phyloP scores from a whole-genome alignment of 2,329 filamentous ascomycete genomes.

The Trichophyton equinum region DNA sequence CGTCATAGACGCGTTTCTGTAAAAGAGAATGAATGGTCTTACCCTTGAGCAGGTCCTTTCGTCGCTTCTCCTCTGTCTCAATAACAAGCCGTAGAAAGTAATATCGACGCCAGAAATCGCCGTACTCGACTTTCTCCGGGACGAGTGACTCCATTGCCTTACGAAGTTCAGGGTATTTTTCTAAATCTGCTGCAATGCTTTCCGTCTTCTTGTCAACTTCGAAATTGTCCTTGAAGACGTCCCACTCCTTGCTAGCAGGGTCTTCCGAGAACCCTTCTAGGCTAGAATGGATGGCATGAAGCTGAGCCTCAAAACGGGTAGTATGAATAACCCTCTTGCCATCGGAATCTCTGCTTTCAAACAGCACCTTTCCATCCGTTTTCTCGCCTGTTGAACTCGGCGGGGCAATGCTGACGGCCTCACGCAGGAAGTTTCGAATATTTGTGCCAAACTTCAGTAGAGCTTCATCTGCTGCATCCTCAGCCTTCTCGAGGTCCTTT shows the following conservation, averaged over 20 bases:
- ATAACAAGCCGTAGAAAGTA: constrained; percentile 90
- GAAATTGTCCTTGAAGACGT: constrained; percentile 60
- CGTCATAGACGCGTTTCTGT: background rate
- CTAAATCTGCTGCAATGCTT: constrained; percentile 66
- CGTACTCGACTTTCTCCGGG: constrained; percentile 82
- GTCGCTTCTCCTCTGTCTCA: constrained; percentile 79
- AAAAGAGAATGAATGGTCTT: constrained; percentile 12
- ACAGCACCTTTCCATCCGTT: constrained; percentile 52
- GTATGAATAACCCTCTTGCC: constrained; percentile 92
- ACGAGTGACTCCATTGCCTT: constrained; percentile 89
- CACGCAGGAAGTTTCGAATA: constrained; percentile 75
- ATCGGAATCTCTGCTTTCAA: constrained; percentile 81
- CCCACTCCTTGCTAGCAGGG: constrained; percentile 62
- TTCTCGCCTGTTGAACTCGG: constrained; percentile 41
- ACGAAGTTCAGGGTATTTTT: constrained; percentile 75
- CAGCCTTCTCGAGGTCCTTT: constrained; percentile 79
- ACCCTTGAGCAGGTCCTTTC: constrained; percentile 87
- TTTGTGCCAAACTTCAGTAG: constrained; percentile 83
- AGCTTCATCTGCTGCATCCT: constrained; percentile 93
- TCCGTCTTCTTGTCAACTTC: constrained; percentile 74
- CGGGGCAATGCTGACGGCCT: constrained; percentile 78
- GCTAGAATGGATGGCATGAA: constrained; percentile 87
- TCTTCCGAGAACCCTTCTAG: constrained; percentile 73
- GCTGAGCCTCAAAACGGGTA: constrained; percentile 84
- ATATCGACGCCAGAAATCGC: constrained; percentile 84